phyloP scores from a whole-genome alignment of 2,329 filamentous ascomycete species.

The Chrysosporium keratinophilum region DNA sequence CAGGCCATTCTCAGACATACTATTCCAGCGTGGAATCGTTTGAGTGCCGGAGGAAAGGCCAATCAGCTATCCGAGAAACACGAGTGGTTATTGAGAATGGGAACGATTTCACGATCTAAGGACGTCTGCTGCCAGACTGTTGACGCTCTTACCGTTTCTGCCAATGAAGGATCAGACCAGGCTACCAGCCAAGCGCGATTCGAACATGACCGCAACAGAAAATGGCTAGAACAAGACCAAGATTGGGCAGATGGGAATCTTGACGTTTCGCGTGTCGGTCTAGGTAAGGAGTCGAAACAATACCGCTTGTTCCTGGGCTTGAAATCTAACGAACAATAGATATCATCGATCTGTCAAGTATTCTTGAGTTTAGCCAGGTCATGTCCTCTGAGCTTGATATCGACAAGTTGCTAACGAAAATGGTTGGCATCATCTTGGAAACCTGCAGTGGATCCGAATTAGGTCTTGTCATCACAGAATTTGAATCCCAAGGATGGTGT shows the following conservation, averaged over 20 bases:
- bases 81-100: conserved; percentile 50
- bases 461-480: conserved; percentile 51
- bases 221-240: conserved; percentile 35
- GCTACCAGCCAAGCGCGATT: conserved; percentile 24
- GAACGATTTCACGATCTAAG: conserved; percentile 40
- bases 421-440: conserved; percentile 55
- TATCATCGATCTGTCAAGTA: conserved; percentile 54
- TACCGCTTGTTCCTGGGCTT: not conserved
- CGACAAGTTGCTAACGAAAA: conserved; percentile 52
- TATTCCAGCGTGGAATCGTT: conserved; percentile 48
- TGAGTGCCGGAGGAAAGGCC: conserved; percentile 50
- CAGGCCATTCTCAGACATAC: conserved; percentile 48
- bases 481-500: conserved; percentile 47
- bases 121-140: conserved; percentile 50
- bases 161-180: conserved; percentile 23
- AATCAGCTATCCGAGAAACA: conserved; percentile 48
- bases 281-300: conserved; percentile 23
- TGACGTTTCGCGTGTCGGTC: conserved; percentile 34
- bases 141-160: conserved; percentile 35
- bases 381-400: conserved; percentile 56
- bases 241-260: conserved; percentile 30
- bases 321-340: conserved; percentile 40
- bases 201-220: conserved; percentile 33
- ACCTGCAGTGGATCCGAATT: conserved; percentile 52
- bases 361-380: conserved; percentile 54